Base-by-base conservation (phyloP, 2,329 filamentous ascomycete species). In the Ceratocystis albifundus region DNA sequence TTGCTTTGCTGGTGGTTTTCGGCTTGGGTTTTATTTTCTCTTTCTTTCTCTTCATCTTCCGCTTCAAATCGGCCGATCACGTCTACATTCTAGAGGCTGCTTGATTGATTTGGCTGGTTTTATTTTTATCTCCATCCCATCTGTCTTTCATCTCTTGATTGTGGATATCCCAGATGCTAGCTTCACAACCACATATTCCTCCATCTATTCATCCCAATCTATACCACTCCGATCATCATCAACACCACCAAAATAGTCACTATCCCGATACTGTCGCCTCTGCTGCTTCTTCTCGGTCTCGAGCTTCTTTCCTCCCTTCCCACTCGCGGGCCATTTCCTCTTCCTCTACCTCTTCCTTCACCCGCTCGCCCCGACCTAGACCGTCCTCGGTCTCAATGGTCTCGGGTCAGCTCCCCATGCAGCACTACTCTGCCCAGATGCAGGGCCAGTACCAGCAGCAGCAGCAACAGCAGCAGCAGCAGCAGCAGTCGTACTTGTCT, bases 301-400 rank as follows among this genome's bases (percentile, higher is more conserved):
- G 36, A 41, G 10, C 32, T 17, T 55, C 32, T 10, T n/a, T 12
- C 17, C 48, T 48, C n/a, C 20, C 20, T 28, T 65, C 61, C 22
- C 67, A 68, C 73, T 75, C 78, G 65, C 82, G 84, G 70, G 82
- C 80, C 45, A 78, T 81, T 71, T 78, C 80, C 64, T 77, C 82
- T 1, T 84, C 83, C 68, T 82, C 77, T 72, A 74, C 77, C 66
- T 81, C 83, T 63, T 80, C 80, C 36, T 67, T 70, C 66, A 66
- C 71, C 69, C 62, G 63, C 50, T 62, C 67, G 41, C 65, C 64
- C 22, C 61, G 62, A 22, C 53, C 22, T n/a, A 57, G 28, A 30
- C 53, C 53, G 53, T 50, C 62, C 55, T 59, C 64, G 50, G 57
- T 57, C 20, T 65, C 67, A 41, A 62, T 65, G 59, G 50, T 68